phyloP scores from a whole-genome alignment of 805 yeast species.

The Pichia heedii region DNA sequence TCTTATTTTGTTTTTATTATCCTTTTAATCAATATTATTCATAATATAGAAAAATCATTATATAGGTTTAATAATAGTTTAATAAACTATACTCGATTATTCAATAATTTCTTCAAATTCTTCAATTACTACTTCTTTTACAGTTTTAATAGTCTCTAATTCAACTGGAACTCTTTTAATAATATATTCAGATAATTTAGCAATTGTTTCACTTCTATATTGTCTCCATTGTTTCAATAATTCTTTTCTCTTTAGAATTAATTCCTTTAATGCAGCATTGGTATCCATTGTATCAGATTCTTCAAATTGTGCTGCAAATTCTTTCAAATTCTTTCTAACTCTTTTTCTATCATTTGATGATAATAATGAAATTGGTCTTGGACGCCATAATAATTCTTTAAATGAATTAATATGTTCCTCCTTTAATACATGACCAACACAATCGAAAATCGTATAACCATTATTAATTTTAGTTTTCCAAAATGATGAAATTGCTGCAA shows the following conservation, averaged over 20 bases:
- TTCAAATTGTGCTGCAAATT: slow-evolving; percentile 87
- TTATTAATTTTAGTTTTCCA: slow-evolving; percentile 82
- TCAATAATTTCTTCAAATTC: slow-evolving; percentile 65
- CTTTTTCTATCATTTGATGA: slow-evolving; percentile 75
- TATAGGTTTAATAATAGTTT: background rate
- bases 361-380: slow-evolving; percentile 79
- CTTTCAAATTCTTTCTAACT: slow-evolving; percentile 81
- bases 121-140: slow-evolving; percentile 64
- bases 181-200: slow-evolving; percentile 39
- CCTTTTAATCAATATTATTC: background rate
- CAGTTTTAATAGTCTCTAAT: slow-evolving; percentile 60
- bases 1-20: too few relatives aligned
- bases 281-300: slow-evolving; percentile 95
- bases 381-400: slow-evolving; percentile 93
- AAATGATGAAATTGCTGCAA: slow-evolving; percentile 79
- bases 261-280: slow-evolving; percentile 81
- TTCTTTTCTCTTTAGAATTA: slow-evolving; percentile 75
- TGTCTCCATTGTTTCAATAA: slow-evolving; percentile 77
- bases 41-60: background rate
- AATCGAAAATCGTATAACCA: slow-evolving; percentile 82
- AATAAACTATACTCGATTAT: too few relatives aligned
- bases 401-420: slow-evolving; percentile 76
- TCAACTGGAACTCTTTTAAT: slow-evolving; percentile 38
- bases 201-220: slow-evolving; percentile 54
- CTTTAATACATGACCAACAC: slow-evolving; percentile 67